phyloP scores from a whole-genome alignment of 2,329 filamentous ascomycete species.

The Phoma sp. region DNA sequence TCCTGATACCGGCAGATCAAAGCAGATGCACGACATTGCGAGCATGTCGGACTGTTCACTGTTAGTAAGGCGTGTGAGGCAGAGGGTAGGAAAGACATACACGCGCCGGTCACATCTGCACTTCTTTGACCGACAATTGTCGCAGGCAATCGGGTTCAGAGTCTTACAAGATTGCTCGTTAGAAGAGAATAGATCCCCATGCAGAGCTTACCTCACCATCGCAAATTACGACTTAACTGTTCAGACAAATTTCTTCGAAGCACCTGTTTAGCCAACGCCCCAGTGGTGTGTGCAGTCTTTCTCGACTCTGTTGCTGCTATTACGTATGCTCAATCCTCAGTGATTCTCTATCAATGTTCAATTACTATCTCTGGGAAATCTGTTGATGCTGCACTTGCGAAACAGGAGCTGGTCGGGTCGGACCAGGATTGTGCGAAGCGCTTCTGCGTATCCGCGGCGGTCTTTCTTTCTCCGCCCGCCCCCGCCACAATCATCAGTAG shows the following conservation, averaged over 20 bases:
- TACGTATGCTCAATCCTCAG: no score
- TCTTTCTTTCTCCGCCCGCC: slow-evolving; percentile 23
- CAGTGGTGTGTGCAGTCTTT: no score
- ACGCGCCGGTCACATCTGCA: slow-evolving; percentile 37
- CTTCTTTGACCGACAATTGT: slow-evolving; percentile 35
- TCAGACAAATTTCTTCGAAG: no score
- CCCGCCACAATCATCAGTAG: slow-evolving; percentile 19
- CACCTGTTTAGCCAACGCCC: no score
- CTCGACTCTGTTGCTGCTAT: no score
- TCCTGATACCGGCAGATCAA: slow-evolving; percentile 30
- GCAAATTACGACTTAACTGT: no score
- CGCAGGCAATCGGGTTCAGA: slow-evolving; percentile 34
- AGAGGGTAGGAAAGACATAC: slow-evolving; percentile 12
- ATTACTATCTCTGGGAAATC: no score
- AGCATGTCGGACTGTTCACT: slow-evolving; percentile 30
- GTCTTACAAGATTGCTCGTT: neutral
- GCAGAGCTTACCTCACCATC: neutral
- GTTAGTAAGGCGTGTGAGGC: neutral
- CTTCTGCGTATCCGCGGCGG: neutral
- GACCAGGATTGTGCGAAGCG: slow-evolving; percentile 10
- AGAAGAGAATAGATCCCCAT: neutral
- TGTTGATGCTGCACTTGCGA: no score
- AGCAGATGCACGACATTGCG: slow-evolving; percentile 26
- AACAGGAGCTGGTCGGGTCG: slow-evolving; percentile 9
- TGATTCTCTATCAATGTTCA: no score